Evolutionary conservation across 1,284 basidiomycete genomes (phyloP).

Genomic region (Naganishia cerealis): DNA sequence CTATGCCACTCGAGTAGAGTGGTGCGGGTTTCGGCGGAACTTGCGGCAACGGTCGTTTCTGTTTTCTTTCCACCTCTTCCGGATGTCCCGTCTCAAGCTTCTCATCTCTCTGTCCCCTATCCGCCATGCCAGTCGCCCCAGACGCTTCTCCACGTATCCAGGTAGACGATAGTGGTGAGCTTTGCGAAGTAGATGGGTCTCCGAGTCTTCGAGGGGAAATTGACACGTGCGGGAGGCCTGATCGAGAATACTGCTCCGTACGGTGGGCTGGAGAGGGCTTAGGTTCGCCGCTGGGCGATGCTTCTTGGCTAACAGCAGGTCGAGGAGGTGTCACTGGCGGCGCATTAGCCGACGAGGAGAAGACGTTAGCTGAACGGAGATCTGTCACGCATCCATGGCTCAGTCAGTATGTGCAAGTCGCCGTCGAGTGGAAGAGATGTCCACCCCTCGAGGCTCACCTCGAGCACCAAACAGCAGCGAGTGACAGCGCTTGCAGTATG

Average conservation of each 20-base stretch:
- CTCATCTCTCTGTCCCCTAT: not conserved
- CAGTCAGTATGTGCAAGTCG: not conserved
- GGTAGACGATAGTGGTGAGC: not conserved
- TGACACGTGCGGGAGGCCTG: not conserved
- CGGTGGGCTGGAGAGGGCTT: not conserved
- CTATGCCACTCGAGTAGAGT: conserved; percentile 21
- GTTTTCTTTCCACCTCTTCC: not conserved
- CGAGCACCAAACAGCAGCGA: conserved; percentile 49
- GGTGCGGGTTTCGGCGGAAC: conserved; percentile 33
- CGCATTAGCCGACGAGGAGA: conserved; percentile 8
- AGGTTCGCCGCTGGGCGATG: not conserved
- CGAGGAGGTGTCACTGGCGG: conserved; percentile 15
- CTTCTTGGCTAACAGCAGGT: not conserved
- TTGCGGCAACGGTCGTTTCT: conserved; percentile 23
- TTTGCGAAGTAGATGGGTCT: not conserved
- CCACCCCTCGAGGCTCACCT: conserved; percentile 38
- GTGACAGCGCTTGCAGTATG: conserved; percentile 53
- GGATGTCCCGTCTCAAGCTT: not conserved
- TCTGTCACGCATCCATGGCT: conserved; percentile 36
- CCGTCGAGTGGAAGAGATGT: no score
- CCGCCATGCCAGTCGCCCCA: not conserved
- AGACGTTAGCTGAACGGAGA: conserved; percentile 45
- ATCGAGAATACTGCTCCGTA: not conserved
- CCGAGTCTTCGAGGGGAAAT: not conserved
- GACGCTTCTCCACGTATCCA: not conserved